Percentiles rank a stretch among this genome's conserved stretches.
Evolutionary conservation across 2,329 filamentous ascomycete species (phyloP).

Genomic region (Aureobasidium zeae): DNA sequence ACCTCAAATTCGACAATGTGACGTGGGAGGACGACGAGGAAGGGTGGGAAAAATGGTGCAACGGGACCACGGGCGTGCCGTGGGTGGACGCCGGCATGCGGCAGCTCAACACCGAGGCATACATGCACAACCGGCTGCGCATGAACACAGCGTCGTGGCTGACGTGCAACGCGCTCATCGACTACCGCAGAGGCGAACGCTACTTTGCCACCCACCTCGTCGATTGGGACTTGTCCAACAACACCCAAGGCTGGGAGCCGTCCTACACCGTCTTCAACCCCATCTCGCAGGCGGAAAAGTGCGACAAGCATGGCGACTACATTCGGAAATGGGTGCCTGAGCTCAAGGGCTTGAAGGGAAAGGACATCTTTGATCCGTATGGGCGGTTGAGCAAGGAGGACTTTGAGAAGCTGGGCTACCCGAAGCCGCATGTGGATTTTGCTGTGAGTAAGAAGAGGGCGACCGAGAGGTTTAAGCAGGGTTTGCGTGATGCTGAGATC

Average conservation of each 20-base stretch:
- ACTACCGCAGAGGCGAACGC: conserved; percentile 42
- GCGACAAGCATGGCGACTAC: conserved; percentile 32
- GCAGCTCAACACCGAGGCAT: conserved; percentile 40
- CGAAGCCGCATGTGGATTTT: conserved; percentile 38
- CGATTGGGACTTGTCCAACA: conserved; percentile 41
- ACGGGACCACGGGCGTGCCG: conserved; percentile 39
- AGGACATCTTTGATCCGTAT: conserved; percentile 42
- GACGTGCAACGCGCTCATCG: conserved; percentile 41
- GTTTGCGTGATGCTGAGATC: conserved; percentile 34
- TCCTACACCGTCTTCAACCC: conserved; percentile 42
- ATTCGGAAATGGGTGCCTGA: conserved; percentile 33
- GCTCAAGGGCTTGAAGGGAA: conserved; percentile 34
- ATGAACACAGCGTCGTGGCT: conserved; percentile 44
- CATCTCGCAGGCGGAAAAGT: conserved; percentile 31
- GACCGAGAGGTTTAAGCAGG: conserved; percentile 36
- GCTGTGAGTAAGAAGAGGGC: conserved; percentile 35
- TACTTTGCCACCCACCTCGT: conserved; percentile 44
- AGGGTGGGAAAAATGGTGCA: conserved; percentile 41
- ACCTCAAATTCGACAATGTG: conserved; percentile 44
- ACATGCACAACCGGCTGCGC: conserved; percentile 44
- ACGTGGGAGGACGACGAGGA: conserved; percentile 43
- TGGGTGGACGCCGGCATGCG: conserved; percentile 46
- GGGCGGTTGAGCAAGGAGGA: conserved; percentile 36
- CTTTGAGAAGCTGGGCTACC: conserved; percentile 41
- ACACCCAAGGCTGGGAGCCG: conserved; percentile 46